These are phyloP conservation scores for Verticillium zaregamsianum DNA, from an alignment of 2,329 filamentous ascomycete species.

Conservation along the genomic window DNA sequence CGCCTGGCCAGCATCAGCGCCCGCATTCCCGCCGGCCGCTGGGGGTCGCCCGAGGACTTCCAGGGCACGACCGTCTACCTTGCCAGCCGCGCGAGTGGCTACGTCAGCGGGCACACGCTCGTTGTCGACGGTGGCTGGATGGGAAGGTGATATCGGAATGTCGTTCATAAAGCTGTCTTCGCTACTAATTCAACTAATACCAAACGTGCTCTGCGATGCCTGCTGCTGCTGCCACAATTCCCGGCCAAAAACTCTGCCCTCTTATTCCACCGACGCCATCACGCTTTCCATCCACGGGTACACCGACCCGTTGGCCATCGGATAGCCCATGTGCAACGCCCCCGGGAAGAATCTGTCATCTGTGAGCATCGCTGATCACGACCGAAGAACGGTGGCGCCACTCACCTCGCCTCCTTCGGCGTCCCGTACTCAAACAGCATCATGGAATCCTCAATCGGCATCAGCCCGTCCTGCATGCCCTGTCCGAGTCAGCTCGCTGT, in stretches of 20 bases:
- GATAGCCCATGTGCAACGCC: constrained; percentile 65
- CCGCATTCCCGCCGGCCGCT: constrained; percentile 78
- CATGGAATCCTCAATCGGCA: constrained; percentile 65
- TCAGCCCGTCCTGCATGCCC: constrained; percentile 59
- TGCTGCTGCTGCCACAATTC: background rate
- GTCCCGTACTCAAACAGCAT: constrained; percentile 60
- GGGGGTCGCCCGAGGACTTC: constrained; percentile 83
- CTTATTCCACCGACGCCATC: constrained; percentile 27
- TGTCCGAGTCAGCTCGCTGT: constrained; percentile 18
- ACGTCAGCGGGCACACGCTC: constrained; percentile 77
- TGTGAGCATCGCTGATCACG: background rate
- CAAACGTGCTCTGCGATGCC: background rate
- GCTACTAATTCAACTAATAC: background rate
- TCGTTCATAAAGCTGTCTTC: background rate
- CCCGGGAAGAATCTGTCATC: constrained; percentile 49
- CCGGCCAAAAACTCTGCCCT: background rate
- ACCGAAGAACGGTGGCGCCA: background rate
- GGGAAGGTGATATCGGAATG: constrained; percentile 56
- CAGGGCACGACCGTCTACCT: constrained; percentile 78
- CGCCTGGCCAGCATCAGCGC: constrained; percentile 70
- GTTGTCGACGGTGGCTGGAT: constrained; percentile 92
- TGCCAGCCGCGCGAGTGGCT: constrained; percentile 70
- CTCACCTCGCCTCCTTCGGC: constrained; percentile 56
- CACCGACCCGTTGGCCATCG: constrained; percentile 50
- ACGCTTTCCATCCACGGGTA: constrained; percentile 60